These are phyloP conservation scores for Suillus variegatus DNA, from an alignment of 768 basidiomycete genomes.

Conservation along the genomic window DNA sequence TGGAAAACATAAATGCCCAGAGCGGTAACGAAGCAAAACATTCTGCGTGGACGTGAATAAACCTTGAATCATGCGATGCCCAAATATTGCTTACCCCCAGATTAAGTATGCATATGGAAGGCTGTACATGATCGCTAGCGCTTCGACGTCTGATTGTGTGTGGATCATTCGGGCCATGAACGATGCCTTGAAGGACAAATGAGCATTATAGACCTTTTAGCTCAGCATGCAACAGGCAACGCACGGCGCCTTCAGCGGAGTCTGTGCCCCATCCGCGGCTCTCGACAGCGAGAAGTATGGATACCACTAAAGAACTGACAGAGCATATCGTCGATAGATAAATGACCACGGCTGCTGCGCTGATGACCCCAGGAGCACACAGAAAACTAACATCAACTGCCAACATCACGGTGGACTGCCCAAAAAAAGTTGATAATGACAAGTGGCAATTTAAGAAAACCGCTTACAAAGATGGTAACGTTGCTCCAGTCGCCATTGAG, in stretches of 20 bases:
- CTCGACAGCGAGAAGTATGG: constrained; percentile 37
- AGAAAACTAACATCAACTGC: constrained; percentile 55
- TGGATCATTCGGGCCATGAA: constrained; percentile 25
- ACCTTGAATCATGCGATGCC: background rate
- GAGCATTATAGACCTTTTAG: background rate
- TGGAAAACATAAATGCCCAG: constrained; percentile 8
- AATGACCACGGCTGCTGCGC: constrained; percentile 26
- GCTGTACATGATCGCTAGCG: constrained; percentile 32
- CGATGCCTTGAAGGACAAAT: background rate
- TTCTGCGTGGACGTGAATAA: constrained; percentile 1
- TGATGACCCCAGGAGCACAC: constrained; percentile 45
- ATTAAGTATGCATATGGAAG: constrained; percentile 34
- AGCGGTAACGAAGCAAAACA: constrained; percentile 13
- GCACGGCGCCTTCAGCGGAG: constrained; percentile 31
- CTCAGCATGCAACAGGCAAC: constrained; percentile 5
- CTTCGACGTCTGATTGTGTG: constrained; percentile 23
- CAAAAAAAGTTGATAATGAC: background rate
- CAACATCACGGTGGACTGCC: constrained; percentile 49
- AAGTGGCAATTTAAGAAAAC: background rate
- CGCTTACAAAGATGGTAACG: constrained; percentile 7
- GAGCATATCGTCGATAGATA: constrained; percentile 39
- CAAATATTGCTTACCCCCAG: constrained; percentile 23
- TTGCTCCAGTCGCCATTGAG: constrained; percentile 9
- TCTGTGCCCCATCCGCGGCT: constrained; percentile 30
- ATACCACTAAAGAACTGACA: constrained; percentile 36